Evolutionary conservation across 768 basidiomycete genomes (phyloP).

Genomic region (Pisolithus microcarpus): DNA sequence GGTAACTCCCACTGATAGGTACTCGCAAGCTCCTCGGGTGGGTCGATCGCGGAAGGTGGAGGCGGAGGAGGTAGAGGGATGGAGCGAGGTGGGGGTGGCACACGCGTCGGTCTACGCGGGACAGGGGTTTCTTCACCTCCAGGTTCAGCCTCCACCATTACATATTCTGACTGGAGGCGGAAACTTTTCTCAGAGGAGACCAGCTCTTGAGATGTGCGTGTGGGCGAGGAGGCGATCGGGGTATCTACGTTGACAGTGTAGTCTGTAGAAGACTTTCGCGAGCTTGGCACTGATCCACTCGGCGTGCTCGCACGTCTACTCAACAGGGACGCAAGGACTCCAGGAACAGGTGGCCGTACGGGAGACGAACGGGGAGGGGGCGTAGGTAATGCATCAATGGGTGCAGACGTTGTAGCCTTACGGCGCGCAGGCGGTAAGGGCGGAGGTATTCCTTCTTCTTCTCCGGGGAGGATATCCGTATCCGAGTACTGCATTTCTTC

Average conservation of each 20-base stretch:
- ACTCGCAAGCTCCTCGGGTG: conserved; percentile 30
- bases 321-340: conserved; percentile 23
- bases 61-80: conserved; percentile 30
- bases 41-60: conserved; percentile 30
- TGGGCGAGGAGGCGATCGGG: conserved; percentile 1
- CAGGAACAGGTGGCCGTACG: conserved; percentile 32
- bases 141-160: conserved; percentile 53
- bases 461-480: conserved; percentile 25
- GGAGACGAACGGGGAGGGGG: conserved; percentile 42
- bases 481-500: conserved; percentile 62
- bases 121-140: conserved; percentile 26
- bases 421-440: conserved; percentile 52
- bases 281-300: conserved; percentile 24
- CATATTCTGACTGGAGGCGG: conserved; percentile 44
- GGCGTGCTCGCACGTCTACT: conserved; percentile 35
- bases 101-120: conserved; percentile 31
- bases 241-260: conserved; percentile 9
- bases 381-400: conserved; percentile 32
- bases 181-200: background rate
- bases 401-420: conserved; percentile 14
- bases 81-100: conserved; percentile 11
- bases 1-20: conserved; percentile 62
- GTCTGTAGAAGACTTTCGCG: conserved; percentile 34
- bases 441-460: conserved; percentile 36
- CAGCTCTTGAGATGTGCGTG: background rate